Evolutionary conservation across 2,329 filamentous ascomycete species (phyloP).

Genomic region (Aquanectria penicillioides): DNA sequence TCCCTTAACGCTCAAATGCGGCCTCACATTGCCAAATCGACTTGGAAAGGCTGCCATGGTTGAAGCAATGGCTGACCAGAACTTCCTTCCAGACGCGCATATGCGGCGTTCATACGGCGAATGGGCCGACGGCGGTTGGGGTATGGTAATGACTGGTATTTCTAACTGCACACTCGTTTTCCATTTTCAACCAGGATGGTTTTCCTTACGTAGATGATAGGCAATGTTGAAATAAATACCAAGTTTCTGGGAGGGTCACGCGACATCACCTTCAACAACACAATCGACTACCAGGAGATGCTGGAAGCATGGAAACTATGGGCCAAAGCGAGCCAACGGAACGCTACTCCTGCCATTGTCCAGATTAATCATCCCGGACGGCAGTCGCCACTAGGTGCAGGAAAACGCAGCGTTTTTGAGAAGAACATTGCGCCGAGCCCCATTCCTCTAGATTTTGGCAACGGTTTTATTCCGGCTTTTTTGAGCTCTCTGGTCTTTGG

Average conservation of each 20-base stretch:
- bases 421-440: slow-evolving; percentile 2
- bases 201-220: too few relatives aligned
- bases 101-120: not conserved
- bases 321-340: not conserved
- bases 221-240: not conserved
- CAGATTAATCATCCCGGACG: slow-evolving; percentile 4
- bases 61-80: not conserved
- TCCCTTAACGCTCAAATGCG: not conserved
- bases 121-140: slow-evolving; percentile 3
- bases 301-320: not conserved
- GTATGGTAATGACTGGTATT: not conserved
- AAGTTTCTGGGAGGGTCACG: not conserved
- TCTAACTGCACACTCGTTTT: not conserved
- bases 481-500: not conserved
- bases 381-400: not conserved
- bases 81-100: not conserved
- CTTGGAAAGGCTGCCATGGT: slow-evolving; percentile 1
- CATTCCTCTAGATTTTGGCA: not conserved
- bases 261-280: not conserved
- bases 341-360: not conserved
- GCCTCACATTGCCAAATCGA: not conserved
- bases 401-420: not conserved
- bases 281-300: not conserved
- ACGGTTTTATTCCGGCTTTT: not conserved
- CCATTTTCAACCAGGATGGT: not conserved